Conservation (phyloP, 331 rosid genomes). For the Dryas integrifolia region DNA sequence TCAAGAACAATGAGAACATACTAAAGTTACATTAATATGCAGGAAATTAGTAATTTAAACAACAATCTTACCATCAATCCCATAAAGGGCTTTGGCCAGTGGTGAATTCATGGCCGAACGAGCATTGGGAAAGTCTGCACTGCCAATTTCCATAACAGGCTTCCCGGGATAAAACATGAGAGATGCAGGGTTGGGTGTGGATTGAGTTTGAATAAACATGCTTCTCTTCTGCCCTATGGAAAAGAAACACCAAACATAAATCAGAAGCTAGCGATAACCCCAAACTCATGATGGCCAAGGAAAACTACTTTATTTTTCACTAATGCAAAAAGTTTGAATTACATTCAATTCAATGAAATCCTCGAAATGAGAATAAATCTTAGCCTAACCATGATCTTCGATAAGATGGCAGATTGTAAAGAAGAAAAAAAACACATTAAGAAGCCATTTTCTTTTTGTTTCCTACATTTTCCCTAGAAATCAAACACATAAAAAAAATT, state of each 20-base stretch:
- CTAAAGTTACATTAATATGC: not conserved
- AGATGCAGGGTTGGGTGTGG: constrained; percentile 68
- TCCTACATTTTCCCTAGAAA: not conserved
- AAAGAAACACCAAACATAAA: constrained; percentile 10
- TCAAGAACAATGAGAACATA: not conserved
- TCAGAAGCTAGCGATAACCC: not conserved
- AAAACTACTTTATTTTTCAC: no score
- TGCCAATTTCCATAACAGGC: constrained; percentile 88
- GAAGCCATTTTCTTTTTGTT: not conserved
- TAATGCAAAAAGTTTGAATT: no score
- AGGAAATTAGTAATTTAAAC: not conserved
- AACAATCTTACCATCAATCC: constrained; percentile 58
- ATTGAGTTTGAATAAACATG: constrained; percentile 65
- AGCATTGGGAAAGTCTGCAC: constrained; percentile 86
- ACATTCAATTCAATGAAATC: no score
- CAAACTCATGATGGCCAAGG: not conserved
- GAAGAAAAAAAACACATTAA: not conserved
- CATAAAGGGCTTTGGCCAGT: constrained; percentile 72
- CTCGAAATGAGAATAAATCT: not conserved
- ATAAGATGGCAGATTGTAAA: not conserved
- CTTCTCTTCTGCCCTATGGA: constrained; percentile 61
- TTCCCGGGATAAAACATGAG: constrained; percentile 67
- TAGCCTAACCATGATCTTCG: not conserved
- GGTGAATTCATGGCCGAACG: constrained; percentile 85
- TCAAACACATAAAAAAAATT: not conserved